Percentiles rank a stretch among this genome's conserved stretches.
phyloP scores from a whole-genome alignment of 2,329 filamentous ascomycete genomes.

The Sclerotinia spermophila region DNA sequence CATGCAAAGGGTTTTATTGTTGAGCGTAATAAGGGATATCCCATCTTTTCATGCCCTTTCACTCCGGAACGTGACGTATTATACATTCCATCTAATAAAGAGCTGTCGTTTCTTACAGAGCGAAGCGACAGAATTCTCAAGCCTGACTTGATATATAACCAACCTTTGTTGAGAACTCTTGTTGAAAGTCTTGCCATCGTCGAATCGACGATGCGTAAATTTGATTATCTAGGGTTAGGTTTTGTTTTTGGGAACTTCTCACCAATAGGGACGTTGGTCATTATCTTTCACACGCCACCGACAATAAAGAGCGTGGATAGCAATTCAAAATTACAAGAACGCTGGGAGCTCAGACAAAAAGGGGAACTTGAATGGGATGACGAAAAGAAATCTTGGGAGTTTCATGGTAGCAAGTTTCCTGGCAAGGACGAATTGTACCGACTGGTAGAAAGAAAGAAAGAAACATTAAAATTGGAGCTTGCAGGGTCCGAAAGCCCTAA shows the following conservation, averaged over 20 bases:
- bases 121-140: neutral
- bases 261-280: neutral
- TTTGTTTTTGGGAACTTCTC: too few relatives aligned
- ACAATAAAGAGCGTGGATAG: too few relatives aligned
- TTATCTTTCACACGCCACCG: neutral
- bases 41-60: neutral
- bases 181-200: neutral
- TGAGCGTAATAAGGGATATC: neutral
- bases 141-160: neutral
- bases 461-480: neutral
- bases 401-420: neutral
- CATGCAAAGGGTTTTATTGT: neutral
- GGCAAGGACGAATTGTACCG: neutral
- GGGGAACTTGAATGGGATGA: neutral
- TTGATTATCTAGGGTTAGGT: neutral
- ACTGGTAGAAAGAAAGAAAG: too few relatives aligned
- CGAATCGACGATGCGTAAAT: neutral
- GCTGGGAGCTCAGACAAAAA: neutral
- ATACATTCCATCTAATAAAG: neutral
- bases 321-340: neutral
- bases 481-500: too few relatives aligned
- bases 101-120: rapidly evolving
- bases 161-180: neutral
- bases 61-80: neutral
- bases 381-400: neutral